Conservation (phyloP, 148 eudicot genomes). For the Bassia scoparia region DNA sequence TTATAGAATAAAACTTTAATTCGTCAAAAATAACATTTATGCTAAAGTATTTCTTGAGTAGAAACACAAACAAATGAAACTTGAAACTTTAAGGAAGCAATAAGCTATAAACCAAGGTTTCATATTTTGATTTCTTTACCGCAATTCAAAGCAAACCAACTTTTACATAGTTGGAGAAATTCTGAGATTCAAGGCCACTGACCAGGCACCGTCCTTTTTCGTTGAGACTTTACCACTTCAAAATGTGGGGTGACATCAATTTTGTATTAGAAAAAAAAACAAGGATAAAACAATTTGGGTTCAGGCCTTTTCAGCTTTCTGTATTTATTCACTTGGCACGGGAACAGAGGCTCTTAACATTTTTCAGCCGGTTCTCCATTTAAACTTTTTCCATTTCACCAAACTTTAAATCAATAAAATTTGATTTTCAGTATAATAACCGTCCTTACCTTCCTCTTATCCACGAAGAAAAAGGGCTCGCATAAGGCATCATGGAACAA, state of each 20-base stretch:
- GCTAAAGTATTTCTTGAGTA: too few relatives aligned
- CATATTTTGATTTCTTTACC: too few relatives aligned
- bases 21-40: too few relatives aligned
- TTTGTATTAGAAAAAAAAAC: background rate
- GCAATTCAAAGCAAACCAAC: conserved; percentile 11
- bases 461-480: background rate
- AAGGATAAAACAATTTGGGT: background rate
- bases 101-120: too few relatives aligned
- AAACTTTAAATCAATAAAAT: background rate
- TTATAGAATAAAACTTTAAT: too few relatives aligned
- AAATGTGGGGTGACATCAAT: background rate
- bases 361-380: background rate
- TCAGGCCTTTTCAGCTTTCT: background rate
- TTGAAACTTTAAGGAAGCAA: too few relatives aligned
- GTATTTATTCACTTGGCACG: too few relatives aligned
- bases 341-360: background rate
- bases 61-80: too few relatives aligned
- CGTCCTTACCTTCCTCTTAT: background rate
- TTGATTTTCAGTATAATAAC: background rate
- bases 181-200: conserved; percentile 11
- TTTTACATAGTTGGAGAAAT: background rate
- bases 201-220: conserved; percentile 11
- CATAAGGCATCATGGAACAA: background rate
- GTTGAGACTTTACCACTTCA: background rate
- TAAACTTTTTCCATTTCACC: background rate